These are phyloP conservation scores for Biscogniauxia mediterranea DNA, from an alignment of 2,329 filamentous ascomycete species.

Conservation along the genomic window DNA sequence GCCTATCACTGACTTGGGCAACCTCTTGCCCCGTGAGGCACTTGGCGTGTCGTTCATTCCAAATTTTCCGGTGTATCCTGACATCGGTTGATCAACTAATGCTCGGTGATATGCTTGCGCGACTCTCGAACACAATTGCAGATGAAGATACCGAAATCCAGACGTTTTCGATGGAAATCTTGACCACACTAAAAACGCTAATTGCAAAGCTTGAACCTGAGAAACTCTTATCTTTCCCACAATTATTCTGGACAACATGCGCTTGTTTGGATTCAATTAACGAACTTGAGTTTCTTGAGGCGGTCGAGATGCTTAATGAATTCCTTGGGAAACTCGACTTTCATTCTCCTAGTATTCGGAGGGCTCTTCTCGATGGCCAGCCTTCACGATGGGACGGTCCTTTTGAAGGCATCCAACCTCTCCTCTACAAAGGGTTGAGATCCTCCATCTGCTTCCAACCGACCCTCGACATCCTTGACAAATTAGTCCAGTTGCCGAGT, in stretches of 20 bases:
- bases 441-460: conserved; percentile 80
- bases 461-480: conserved; percentile 75
- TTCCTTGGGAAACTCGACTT: conserved; percentile 84
- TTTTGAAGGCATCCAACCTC: conserved; percentile 81
- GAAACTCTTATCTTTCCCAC: conserved; percentile 84
- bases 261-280: conserved; percentile 97
- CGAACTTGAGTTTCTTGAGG: conserved; percentile 90
- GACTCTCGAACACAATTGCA: conserved; percentile 94
- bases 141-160: conserved; percentile 94
- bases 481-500: conserved; percentile 73
- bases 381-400: conserved; percentile 84
- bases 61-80: conserved; percentile 92
- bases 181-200: conserved; percentile 89
- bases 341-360: conserved; percentile 64
- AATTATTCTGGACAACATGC: conserved; percentile 96
- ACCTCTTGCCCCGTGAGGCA: conserved; percentile 95
- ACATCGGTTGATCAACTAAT: conserved; percentile 88
- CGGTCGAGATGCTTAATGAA: conserved; percentile 85
- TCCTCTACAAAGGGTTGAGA: conserved; percentile 88
- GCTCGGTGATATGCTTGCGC: conserved; percentile 94
- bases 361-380: conserved; percentile 71
- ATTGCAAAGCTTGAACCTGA: conserved; percentile 79
- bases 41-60: conserved; percentile 93
- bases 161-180: conserved; percentile 95
- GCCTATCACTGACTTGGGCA: conserved; percentile 88